These are phyloP conservation scores for Mediolabrus comicus DNA, from an alignment of 108 stramenopile species.

Conservation along the genomic window DNA sequence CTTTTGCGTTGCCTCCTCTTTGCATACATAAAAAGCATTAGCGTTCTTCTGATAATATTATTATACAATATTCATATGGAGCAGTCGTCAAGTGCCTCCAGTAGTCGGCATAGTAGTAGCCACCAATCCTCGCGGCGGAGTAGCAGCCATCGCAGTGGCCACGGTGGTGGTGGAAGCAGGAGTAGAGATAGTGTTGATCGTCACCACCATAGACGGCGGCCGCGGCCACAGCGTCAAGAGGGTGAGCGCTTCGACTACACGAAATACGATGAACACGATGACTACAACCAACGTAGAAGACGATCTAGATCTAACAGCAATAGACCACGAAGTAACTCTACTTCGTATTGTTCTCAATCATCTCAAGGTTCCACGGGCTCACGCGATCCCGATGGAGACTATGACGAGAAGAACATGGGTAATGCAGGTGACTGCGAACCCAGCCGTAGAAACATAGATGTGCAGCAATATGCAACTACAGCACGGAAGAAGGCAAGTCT, in stretches of 20 bases:
- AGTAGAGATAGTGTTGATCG: neutral
- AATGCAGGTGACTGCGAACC: neutral
- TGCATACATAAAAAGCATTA: too few species aligned
- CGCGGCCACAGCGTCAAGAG: neutral
- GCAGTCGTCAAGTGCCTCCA: neutral
- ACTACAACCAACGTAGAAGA: neutral
- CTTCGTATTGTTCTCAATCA: neutral
- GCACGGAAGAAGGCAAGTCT: conserved; percentile 5
- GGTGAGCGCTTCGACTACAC: neutral
- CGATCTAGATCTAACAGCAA: neutral
- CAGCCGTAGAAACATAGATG: neutral
- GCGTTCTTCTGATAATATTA: too few species aligned
- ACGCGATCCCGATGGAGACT: conserved; percentile 5
- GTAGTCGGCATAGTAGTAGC: neutral
- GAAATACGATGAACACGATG: neutral
- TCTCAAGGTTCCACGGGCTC: neutral
- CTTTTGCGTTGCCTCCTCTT: too few species aligned
- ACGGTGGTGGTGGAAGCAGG: neutral
- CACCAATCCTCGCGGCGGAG: neutral
- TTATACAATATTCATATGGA: neutral
- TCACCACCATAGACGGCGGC: neutral
- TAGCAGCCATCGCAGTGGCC: neutral
- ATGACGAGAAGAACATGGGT: neutral
- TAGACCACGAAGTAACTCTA: neutral
- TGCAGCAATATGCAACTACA: neutral